Base-by-base conservation (phyloP, 192 early-diverging fungal species). In the Umbelopsis vinacea region DNA sequence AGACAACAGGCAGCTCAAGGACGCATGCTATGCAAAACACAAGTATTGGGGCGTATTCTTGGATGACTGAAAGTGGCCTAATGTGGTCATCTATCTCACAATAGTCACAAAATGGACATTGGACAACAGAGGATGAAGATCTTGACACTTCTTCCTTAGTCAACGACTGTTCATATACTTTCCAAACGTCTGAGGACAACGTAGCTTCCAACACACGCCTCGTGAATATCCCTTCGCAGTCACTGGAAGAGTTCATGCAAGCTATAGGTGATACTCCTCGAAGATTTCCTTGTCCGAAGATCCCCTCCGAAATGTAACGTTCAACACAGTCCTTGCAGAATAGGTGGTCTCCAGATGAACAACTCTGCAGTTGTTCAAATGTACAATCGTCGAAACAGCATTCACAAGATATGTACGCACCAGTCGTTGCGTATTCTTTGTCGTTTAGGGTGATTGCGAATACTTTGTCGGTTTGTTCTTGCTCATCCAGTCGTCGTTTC, bases 361-460 rank as follows among this genome's bases (percentile, higher is more conserved):
- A 85, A 68, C 69, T 66, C 14, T 48, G 68, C 3, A 85, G 50
- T 12, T 73, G 40, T 71, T 85, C 84, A 67, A 85, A 85, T 22
- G 84, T 23, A 57, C 70, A 81, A 46, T 85, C 84, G 48, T 60
- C 73, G 55, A 76, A 84, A 54, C 84, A 85, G 48, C 84, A 85
- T 43, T 67, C 76, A 68, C 84, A 85, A 14, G 76, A 72, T n/a
- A 85, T 85, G 15, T 79, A 52, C 43, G 84, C 82, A 14, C 73
- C 52, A 33, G 70, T 26, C 0, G 26, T 26, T 0, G 47, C 40
- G 23, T 85, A 85, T 57, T 85, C 80, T 2, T 33, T 52, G 23
- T 69, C 37, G 63, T 85, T 85, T 10, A 81, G 15, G 45, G 47
- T 22, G 8, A 57, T 66, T 2, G 84, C 84, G 2, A 82, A 10